Evolutionary conservation across 1,284 basidiomycete species (phyloP), one percentile per base, ranked within the genome.

Genomic region (Heterobasidion occidentale): DNA sequence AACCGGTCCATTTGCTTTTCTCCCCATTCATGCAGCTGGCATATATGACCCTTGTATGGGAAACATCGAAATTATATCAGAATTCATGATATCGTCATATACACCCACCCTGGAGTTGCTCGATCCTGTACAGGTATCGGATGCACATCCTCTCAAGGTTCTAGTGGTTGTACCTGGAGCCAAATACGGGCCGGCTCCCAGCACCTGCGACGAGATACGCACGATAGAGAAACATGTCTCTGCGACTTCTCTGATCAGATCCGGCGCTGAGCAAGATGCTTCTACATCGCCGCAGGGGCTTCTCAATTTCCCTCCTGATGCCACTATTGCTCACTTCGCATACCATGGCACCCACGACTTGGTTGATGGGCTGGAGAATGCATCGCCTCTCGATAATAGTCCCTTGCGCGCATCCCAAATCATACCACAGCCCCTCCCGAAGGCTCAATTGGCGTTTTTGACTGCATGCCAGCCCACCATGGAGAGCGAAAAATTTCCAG

Each of bases 21-120:
- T 53, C 9, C 52, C 52, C 4, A 33, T 53, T 14, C 52, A 53
- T 46, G 52, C 52, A 27, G 52, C 52, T 12, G 59, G 59, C 14
- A 20, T 52, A 6, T 60, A 60, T 7, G 60, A 59, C 5, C 53
- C 56, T 9, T 60, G 60, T 51, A 48, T 50, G 2, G 46, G 9
- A 12, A 38, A 20, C 50, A 44, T 42, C 9, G 46, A 53, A 5
- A 56, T 52, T 0, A 33, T 36, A 2, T 49, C 48, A 6, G 63
- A 66, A 38, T 59, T 57, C 35, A 60, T 61, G 36, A 47, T 63
- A 8, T 64, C 64, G 8, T 67, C 65, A 1, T 67, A 66, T 52
- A 64, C 58, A 9, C 61, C 63, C 7, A 65, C 64, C 1, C 51
- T 67, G 14, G 3, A n/a, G 33, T 9, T 46, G 49, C 52, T 53